Base-by-base conservation (phyloP, 2,329 filamentous ascomycete species). In the Pestalotiopsis sp. region DNA sequence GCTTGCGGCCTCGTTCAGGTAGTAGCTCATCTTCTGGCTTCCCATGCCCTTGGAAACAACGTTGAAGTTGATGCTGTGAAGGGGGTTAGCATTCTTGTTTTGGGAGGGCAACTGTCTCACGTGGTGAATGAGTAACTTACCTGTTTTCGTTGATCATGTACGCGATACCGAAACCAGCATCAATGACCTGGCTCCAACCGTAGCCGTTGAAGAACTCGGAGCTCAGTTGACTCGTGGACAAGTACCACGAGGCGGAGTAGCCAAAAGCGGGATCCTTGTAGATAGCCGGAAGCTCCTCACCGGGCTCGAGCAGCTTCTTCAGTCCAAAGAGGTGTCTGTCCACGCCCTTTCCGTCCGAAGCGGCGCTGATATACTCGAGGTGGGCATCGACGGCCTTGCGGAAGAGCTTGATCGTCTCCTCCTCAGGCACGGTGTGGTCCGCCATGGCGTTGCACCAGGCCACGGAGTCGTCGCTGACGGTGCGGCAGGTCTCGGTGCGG, bases 71-170 rank as follows among this genome's bases (percentile, higher is more conserved):
- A 99, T 88, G 81, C 94, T 97, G 72, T 38, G 38, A 52, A n/a
- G n/a, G n/a, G n/a, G n/a, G n/a, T 76, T 71, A 70, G 67, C 69
- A 45, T 31, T 36, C n/a, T 39, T 25, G 2, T 59, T 27, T 25
- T 56, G 20, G 9, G 5, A 38, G 38, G 2, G 12, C 11, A 25
- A 31, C 45, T 25, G 20, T 52, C 17, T 4, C 3, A 38, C 27
- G n/a, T 14, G 31, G n/a, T 23, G 23, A 49, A 27, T 36, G 31
- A 9, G 23, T 13, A 56, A 77, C 85, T 81, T 79, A 93, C 92
- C 90, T 95, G 82, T 98, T 97, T 87, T 98, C 95, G 80, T 99
- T 99, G 81, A 99, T 98, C 96, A 99, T 99, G 81, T 99, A 99
- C 52, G 96, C 96, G 78, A 99, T 97, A 73, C 96, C 96, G 83